A percentile compares a stretch with the other conserved stretches of the same genome.
phyloP scores from a whole-genome alignment of 345 rosid species.

The Capsella bursapastoris region DNA sequence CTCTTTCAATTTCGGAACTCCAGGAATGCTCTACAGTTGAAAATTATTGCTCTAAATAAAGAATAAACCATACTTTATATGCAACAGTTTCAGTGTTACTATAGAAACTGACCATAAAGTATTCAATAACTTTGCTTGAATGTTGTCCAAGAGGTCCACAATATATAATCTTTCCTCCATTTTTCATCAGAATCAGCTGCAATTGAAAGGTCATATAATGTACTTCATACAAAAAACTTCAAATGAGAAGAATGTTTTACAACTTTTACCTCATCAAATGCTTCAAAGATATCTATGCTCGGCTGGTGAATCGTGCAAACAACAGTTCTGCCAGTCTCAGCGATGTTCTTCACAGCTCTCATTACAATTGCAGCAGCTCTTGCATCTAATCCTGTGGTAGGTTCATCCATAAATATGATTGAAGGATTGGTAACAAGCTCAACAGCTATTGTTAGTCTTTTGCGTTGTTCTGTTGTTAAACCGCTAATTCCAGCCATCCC shows the following conservation, averaged over 20 bases:
- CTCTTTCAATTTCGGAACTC: slow-evolving; percentile 48
- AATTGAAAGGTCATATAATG: neutral
- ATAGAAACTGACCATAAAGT: slow-evolving; percentile 54
- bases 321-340: slow-evolving; percentile 51
- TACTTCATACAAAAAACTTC: neutral
- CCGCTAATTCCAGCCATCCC: slow-evolving; percentile 50
- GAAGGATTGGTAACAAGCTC: slow-evolving; percentile 60
- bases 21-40: slow-evolving; percentile 41
- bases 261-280: slow-evolving; percentile 52
- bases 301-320: slow-evolving; percentile 64
- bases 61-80: neutral
- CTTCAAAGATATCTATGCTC: slow-evolving; percentile 50
- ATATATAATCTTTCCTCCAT: slow-evolving; percentile 60
- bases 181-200: slow-evolving; percentile 69
- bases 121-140: slow-evolving; percentile 56
- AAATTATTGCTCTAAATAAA: neutral
- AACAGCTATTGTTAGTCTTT: slow-evolving; percentile 53
- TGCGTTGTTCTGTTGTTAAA: slow-evolving; percentile 56
- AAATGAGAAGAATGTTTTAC: neutral
- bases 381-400: slow-evolving; percentile 57
- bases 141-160: slow-evolving; percentile 60
- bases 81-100: neutral
- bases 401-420: slow-evolving; percentile 60
- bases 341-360: slow-evolving; percentile 56
- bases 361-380: slow-evolving; percentile 62